Evolutionary conservation across 495 filamentous ascomycete species (phyloP), one percentile per base, ranked within the genome.

Genomic region (Letharia columbiana): DNA sequence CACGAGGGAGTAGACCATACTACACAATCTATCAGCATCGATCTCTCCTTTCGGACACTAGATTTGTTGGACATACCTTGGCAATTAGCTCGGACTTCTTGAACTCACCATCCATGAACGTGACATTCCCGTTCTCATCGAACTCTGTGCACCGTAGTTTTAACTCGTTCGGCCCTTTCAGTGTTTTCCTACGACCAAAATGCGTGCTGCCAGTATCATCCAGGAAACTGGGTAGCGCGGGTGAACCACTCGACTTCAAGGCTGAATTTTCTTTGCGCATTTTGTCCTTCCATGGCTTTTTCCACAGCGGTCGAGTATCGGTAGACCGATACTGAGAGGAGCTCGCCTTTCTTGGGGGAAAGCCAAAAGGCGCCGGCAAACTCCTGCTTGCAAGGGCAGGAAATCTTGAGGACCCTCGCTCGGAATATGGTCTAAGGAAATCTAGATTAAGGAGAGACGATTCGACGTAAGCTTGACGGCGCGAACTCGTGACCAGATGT

Each of bases 1-100:
- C 94, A 59, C 94, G 92, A 62, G 95, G 92, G 17, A 97, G 86
- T 37, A 98, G 86, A 47, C 94, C 94, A 73, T 97, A 97, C 92
- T 97, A 67, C 70, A 20, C 11, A 37, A 37, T 31, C 13, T 28
- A 60, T 80, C 68, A 78, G 75, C 61, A 33, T 64, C 15, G 20
- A 31, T 17, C 20, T 45, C 11, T 37, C 2, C 23, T 20, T 35
- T 20, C 20, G 20, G 37, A 28, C 18, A 28, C 9, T 17, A 31
- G 13, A 23, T 39, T 20, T 35, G 50, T 33, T 18, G 12, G 40
- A 80, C 81, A 20, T 78, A 96, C 93, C 85, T 92, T 98, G 44
- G 92, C 91, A 73, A 96, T 98, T 12, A 98, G 81, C 77, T 98
- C 94, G 68, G 84, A 90, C 81, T 98, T 98, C 77, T 92, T 93